A percentile compares a stretch with the other conserved stretches of the same genome.
Evolutionary conservation across 148 eudicot genomes (phyloP).

Genomic region (Rhododendron ferrugineum): DNA sequence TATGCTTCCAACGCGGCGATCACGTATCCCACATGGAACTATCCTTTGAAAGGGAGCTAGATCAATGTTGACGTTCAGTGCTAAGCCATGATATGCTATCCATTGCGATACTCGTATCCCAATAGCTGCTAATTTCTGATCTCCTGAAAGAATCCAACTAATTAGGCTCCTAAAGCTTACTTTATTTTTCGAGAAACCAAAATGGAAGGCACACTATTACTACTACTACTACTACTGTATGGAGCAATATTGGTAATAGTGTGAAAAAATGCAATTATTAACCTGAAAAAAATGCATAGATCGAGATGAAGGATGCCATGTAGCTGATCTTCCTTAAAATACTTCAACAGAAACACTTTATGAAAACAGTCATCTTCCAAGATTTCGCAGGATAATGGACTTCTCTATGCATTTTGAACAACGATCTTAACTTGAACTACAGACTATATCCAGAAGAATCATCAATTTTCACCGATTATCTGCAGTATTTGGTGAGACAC

Average conservation of each 20-base stretch:
- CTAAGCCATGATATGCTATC: slow-evolving; percentile 88
- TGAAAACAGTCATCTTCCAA: background rate
- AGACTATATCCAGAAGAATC: too few species aligned
- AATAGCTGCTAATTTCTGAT: slow-evolving; percentile 72
- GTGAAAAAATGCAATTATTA: too few species aligned
- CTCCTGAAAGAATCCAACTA: slow-evolving; percentile 37
- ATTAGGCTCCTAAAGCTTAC: background rate
- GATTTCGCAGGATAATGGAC: background rate
- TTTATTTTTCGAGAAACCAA: background rate
- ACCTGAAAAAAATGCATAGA: background rate
- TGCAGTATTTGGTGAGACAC: too few species aligned
- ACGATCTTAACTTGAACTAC: too few species aligned
- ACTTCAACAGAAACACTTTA: too few species aligned
- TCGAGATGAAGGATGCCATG: background rate
- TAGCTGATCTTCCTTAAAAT: background rate
- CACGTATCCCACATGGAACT: slow-evolving; percentile 81
- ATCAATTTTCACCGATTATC: too few species aligned
- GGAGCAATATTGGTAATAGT: too few species aligned
- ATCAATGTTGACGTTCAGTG: slow-evolving; percentile 76
- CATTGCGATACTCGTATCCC: slow-evolving; percentile 75
- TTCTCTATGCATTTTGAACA: background rate
- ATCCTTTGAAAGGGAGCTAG: slow-evolving; percentile 62
- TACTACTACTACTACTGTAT: too few species aligned
- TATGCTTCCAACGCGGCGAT: slow-evolving; percentile 73
- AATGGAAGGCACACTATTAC: background rate